Conservation (phyloP, 768 basidiomycete species). For the Mycena epipterygia region DNA sequence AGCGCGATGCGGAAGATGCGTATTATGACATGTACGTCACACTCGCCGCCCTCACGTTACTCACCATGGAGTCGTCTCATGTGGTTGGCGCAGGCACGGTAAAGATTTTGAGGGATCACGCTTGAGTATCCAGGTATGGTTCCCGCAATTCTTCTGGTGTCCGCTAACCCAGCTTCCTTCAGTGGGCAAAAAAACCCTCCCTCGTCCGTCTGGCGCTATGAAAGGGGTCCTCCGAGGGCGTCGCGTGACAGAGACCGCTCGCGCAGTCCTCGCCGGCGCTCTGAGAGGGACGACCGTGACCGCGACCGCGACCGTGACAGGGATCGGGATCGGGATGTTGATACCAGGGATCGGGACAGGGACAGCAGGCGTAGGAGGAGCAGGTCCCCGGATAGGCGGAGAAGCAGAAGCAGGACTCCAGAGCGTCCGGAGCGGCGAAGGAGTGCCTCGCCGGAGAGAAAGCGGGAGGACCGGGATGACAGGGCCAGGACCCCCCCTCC, state of each 20-base stretch:
- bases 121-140: slow-evolving; percentile 76
- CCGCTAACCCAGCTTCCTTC: not conserved
- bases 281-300: slow-evolving; percentile 52
- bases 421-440: slow-evolving; percentile 46
- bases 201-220: slow-evolving; percentile 84
- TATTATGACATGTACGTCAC: slow-evolving; percentile 83
- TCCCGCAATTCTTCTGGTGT: not conserved
- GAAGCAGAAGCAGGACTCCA: slow-evolving; percentile 57
- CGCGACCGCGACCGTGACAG: slow-evolving; percentile 36
- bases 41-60: not conserved
- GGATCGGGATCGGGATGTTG: slow-evolving; percentile 43
- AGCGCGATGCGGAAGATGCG: slow-evolving; percentile 85
- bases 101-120: slow-evolving; percentile 80
- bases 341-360: slow-evolving; percentile 53
- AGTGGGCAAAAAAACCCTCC: slow-evolving; percentile 92
- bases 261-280: slow-evolving; percentile 30
- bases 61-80: not conserved
- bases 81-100: slow-evolving; percentile 70
- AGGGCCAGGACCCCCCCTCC: slow-evolving; percentile 65
- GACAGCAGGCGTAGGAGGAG: slow-evolving; percentile 62
- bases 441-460: slow-evolving; percentile 58
- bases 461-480: slow-evolving; percentile 52
- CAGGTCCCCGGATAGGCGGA: slow-evolving; percentile 61
- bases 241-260: slow-evolving; percentile 46
- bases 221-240: slow-evolving; percentile 50